phyloP scores from a whole-genome alignment of 345 rosid species.

The Abelmoschus esculentus region DNA sequence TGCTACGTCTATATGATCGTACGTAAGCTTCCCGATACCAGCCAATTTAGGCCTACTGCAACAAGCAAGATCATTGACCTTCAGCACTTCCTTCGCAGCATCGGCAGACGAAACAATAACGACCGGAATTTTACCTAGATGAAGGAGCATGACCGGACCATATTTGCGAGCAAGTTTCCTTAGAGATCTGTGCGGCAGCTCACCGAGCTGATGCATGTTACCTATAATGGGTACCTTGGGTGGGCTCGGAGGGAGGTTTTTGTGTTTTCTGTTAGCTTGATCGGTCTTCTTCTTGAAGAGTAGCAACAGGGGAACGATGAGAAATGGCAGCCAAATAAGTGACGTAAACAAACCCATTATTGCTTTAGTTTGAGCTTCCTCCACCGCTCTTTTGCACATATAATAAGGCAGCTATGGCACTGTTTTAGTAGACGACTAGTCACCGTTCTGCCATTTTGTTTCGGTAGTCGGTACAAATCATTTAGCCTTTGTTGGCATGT shows the following conservation, averaged over 20 bases:
- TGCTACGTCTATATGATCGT: conserved; percentile 28
- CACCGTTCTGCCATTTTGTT: no score
- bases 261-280: not conserved
- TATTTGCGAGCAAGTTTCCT: conserved; percentile 27
- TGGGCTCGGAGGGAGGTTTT: conserved; percentile 30
- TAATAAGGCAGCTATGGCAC: no score
- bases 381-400: no score
- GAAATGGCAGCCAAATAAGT: conserved; percentile 7
- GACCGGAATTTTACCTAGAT: conserved; percentile 31
- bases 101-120: conserved; percentile 36
- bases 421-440: no score
- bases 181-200: conserved; percentile 31
- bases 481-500: no score
- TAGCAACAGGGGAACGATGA: not conserved
- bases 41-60: conserved; percentile 32
- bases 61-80: conserved; percentile 25
- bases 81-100: conserved; percentile 33
- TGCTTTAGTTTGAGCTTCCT: not conserved
- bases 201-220: conserved; percentile 42
- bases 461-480: no score
- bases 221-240: conserved; percentile 36
- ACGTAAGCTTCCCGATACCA: conserved; percentile 20
- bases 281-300: not conserved
- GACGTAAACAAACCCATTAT: not conserved
- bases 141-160: conserved; percentile 45